A percentile compares a stretch with the other conserved stretches of the same genome.
These are phyloP conservation scores for Coelastrella sp. DNA, from an alignment of 139 green algal genomes.

Conservation along the genomic window DNA sequence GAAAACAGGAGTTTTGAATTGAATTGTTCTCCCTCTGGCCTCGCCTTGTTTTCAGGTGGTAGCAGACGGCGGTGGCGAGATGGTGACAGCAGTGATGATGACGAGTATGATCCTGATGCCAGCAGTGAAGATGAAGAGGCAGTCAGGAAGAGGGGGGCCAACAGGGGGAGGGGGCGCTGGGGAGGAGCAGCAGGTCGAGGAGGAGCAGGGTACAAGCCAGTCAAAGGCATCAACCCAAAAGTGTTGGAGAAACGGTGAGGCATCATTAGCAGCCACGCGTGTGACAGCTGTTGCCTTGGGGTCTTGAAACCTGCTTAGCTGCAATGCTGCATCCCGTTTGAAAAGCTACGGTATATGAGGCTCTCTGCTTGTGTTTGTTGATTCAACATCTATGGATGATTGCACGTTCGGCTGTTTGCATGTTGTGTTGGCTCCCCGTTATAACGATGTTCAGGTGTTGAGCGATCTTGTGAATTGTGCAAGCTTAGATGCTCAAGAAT, in stretches of 20 bases:
- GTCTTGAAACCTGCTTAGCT: too few species aligned
- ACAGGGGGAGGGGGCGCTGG: constrained; percentile 4
- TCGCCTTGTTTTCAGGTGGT: background rate
- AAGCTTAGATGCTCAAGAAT: too few species aligned
- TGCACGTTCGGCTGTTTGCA: too few species aligned
- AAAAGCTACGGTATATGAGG: too few species aligned
- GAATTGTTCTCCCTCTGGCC: background rate
- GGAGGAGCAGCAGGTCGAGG: background rate
- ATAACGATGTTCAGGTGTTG: too few species aligned
- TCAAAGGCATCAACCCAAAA: background rate
- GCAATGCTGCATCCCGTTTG: too few species aligned
- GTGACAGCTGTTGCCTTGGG: too few species aligned
- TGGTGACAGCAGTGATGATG: background rate
- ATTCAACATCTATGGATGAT: too few species aligned
- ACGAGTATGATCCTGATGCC: background rate
- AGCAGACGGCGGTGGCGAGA: background rate
- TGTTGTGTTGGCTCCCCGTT: too few species aligned
- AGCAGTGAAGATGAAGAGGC: constrained; percentile 26
- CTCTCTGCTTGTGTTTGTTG: too few species aligned
- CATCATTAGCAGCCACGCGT: background rate
- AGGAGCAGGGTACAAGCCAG: background rate
- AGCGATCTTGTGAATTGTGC: too few species aligned
- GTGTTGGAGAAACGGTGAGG: constrained; percentile 38
- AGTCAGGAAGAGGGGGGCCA: background rate
- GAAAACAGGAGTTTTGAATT: too few species aligned